Conservation (phyloP, 2,329 filamentous ascomycete species). For the Beauveria sp. region DNA sequence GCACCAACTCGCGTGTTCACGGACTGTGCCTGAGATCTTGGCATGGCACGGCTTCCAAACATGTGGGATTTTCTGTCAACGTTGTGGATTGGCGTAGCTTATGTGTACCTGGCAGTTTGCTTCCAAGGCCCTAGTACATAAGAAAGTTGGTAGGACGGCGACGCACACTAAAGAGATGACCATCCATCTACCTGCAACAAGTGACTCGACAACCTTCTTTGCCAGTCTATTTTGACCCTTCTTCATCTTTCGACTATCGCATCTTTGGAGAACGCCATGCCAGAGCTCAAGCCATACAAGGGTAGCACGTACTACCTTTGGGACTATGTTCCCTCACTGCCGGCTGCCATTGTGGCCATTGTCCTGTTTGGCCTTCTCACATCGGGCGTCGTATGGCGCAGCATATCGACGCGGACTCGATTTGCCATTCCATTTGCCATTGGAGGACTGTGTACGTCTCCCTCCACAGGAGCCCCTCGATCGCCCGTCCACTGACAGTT, state of each 20-base stretch:
- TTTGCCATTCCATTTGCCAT: slow-evolving; percentile 43
- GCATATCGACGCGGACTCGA: slow-evolving; percentile 37
- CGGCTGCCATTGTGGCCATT: slow-evolving; percentile 37
- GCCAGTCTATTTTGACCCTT: no score
- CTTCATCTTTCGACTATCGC: no score
- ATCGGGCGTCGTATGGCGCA: slow-evolving; percentile 33
- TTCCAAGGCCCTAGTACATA: no score
- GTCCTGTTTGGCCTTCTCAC: slow-evolving; percentile 37
- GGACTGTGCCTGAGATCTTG: background rate
- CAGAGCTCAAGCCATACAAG: slow-evolving; percentile 22
- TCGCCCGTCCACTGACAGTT: background rate
- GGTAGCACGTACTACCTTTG: slow-evolving; percentile 25
- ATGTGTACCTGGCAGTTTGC: background rate
- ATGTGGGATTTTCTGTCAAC: background rate
- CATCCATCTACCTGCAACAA: no score
- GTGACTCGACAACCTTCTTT: no score
- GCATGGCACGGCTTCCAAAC: background rate
- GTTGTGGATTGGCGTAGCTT: background rate
- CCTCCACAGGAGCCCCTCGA: background rate
- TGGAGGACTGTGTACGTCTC: slow-evolving; percentile 38
- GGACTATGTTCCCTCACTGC: slow-evolving; percentile 33
- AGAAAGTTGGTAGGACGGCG: no score
- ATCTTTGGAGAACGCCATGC: slow-evolving; percentile 16
- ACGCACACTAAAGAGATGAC: no score
- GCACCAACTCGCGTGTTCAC: background rate